These are phyloP conservation scores for Dactylellina leptospora DNA, from an alignment of 2,329 filamentous ascomycete species.

Conservation along the genomic window DNA sequence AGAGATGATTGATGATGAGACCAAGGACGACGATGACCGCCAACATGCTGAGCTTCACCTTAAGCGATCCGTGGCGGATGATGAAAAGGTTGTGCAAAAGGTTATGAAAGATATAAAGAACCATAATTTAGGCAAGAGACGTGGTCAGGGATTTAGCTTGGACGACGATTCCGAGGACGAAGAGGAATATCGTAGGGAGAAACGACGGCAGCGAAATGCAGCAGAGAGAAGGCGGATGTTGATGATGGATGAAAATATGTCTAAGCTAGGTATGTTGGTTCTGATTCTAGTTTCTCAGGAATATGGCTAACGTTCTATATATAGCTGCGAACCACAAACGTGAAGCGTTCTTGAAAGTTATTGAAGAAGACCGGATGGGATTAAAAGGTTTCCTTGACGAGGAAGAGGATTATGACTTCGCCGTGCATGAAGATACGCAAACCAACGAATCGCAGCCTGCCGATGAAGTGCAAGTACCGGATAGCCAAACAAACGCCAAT, in stretches of 20 bases:
- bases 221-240: slow-evolving; percentile 86
- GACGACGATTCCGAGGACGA: slow-evolving; percentile 87
- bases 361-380: slow-evolving; percentile 83
- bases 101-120: slow-evolving; percentile 92
- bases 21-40: slow-evolving; percentile 78
- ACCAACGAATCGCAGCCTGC: slow-evolving; percentile 26
- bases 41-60: slow-evolving; percentile 87
- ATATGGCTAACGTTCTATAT: slow-evolving; percentile 46
- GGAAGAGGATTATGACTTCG: slow-evolving; percentile 60
- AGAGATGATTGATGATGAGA: slow-evolving; percentile 89
- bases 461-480: slow-evolving; percentile 23
- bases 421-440: slow-evolving; percentile 53
- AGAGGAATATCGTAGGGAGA: slow-evolving; percentile 62
- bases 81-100: slow-evolving; percentile 89
- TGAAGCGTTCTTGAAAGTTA: slow-evolving; percentile 85
- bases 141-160: slow-evolving; percentile 76
- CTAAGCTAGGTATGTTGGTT: slow-evolving; percentile 69
- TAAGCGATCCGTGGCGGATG: slow-evolving; percentile 80
- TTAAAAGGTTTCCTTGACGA: slow-evolving; percentile 78
- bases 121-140: slow-evolving; percentile 83
- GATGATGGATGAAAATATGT: slow-evolving; percentile 85
- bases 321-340: slow-evolving; percentile 83
- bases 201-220: slow-evolving; percentile 78
- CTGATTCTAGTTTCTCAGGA: too few species aligned
- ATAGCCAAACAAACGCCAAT: slow-evolving; percentile 13